Evolutionary conservation across 192 early-diverging fungal species (phyloP), one percentile per base, ranked within the genome.

Genomic region (Backusella australiensis): DNA sequence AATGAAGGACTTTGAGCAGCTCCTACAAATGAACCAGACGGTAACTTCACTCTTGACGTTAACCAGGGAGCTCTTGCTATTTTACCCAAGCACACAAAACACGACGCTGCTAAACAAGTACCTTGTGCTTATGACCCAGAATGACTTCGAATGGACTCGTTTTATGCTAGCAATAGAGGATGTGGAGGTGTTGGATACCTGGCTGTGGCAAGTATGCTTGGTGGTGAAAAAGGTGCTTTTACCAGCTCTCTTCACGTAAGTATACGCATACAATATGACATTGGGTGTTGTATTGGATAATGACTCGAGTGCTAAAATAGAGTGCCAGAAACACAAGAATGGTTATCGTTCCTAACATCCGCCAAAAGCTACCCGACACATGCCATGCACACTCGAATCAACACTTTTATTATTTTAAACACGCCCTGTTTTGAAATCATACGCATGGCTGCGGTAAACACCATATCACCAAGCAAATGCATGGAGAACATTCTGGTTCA

Each of bases 221-320:
- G 21, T 76, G 5, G 52, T 70, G 34, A 76, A 76, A 70, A 76
- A 76, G 38, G 75, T 69, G 26, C 34, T 76, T 2, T 69, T 76
- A 26, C 67, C 67, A 6, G 21, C 21, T 4, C 26, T 38, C 34
- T 38, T 68, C 34, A n/a, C 19, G 32, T 38, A 34, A 68, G 67
- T 68, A 49, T 17, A 49, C n/a, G n/a, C 6, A 49, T 49, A 49
- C 6, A n/a, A 44, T 4, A 5, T 4, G 42, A 1, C 14, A 0
- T 19, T 4, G 42, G 15, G 4, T 5, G 9, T 11, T 36, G 6
- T 68, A 19, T 68, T 36, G 4, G 0, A 32, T 68, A 21, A 68
- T 67, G 66, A 35, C 66, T 34, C 32, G 15, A 67, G n/a, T 56
- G 2, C 0, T 21, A 21, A 56, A 56, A 21, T 63, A 63, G 56